These are phyloP conservation scores for Solanum bulbocastanum DNA, from an alignment of 257 asterid species.

Conservation along the genomic window DNA sequence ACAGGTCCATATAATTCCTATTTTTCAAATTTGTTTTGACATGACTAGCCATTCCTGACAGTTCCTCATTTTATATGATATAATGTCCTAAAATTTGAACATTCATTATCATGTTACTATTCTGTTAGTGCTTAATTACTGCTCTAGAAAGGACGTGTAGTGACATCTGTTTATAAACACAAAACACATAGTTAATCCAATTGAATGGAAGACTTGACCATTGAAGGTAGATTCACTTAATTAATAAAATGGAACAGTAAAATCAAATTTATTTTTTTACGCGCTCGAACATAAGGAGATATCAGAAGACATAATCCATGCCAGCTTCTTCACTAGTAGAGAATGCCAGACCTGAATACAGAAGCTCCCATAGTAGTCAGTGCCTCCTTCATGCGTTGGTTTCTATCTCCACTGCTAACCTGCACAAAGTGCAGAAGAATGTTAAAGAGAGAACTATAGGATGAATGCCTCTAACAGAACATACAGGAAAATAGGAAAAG, in stretches of 20 bases:
- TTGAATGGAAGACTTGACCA: neutral
- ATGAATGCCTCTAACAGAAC: neutral
- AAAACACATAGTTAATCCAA: neutral
- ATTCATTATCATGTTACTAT: neutral
- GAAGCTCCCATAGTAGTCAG: slow-evolving; percentile 98
- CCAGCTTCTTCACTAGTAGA: neutral
- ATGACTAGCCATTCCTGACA: neutral
- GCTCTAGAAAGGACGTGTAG: neutral
- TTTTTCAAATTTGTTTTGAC: neutral
- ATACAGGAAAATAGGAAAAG: neutral
- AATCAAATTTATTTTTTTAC: neutral
- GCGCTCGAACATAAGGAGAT: neutral
- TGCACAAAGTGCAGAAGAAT: slow-evolving; percentile 9
- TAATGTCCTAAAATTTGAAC: neutral
- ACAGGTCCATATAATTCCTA: neutral
- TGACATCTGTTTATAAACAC: neutral
- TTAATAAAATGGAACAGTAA: neutral
- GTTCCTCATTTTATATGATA: neutral
- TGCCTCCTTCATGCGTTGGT: slow-evolving; percentile 90
- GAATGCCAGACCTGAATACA: slow-evolving; percentile 68
- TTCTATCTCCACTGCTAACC: slow-evolving; percentile 88
- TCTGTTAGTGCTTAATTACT: neutral
- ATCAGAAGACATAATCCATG: neutral
- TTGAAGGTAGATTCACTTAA: neutral
- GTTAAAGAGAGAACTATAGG: neutral